Percentiles rank a stretch among this genome's conserved stretches.
These are phyloP conservation scores for Pythium plurisporium DNA, from an alignment of 352 stramenopile species.

Conservation along the genomic window DNA sequence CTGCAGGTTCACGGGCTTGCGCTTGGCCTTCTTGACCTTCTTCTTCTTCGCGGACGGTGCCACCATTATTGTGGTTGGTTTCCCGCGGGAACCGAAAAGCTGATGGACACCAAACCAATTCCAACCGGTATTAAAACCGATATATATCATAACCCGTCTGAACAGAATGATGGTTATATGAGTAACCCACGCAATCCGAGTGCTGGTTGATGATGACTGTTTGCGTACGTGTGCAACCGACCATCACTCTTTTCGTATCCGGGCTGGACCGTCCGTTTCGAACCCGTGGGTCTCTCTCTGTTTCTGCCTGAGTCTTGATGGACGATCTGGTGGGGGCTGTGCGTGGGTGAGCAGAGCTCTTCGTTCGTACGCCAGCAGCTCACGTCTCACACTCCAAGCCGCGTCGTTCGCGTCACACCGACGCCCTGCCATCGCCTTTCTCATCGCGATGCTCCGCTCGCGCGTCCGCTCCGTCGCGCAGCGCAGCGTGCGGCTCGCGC, in stretches of 20 bases:
- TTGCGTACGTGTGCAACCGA: neutral
- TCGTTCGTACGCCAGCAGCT: constrained; percentile 9
- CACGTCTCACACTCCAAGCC: constrained; percentile 13
- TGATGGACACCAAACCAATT: constrained; percentile 3
- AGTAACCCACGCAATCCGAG: constrained; percentile 4
- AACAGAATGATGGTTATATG: neutral
- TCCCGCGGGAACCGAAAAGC: too few relatives aligned
- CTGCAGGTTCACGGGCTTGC: constrained; percentile 81
- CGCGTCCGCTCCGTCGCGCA: constrained; percentile 20
- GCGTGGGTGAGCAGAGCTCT: neutral
- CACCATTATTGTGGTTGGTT: constrained; percentile 38
- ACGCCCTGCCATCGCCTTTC: neutral
- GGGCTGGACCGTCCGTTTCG: neutral
- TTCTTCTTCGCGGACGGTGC: constrained; percentile 47
- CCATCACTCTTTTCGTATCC: constrained; percentile 17
- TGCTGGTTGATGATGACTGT: constrained; percentile 6
- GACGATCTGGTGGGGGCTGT: constrained; percentile 10
- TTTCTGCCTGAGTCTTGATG: constrained; percentile 12
- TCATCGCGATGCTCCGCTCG: constrained; percentile 19
- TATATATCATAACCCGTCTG: neutral
- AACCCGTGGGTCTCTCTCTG: constrained; percentile 9
- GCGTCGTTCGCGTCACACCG: neutral
- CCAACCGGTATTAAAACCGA: constrained; percentile 2
- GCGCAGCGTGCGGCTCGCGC: constrained; percentile 4
- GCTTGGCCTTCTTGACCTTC: constrained; percentile 52